Evolutionary conservation across 2,329 filamentous ascomycete genomes (phyloP).

Genomic region (Colletotrichum sp.): DNA sequence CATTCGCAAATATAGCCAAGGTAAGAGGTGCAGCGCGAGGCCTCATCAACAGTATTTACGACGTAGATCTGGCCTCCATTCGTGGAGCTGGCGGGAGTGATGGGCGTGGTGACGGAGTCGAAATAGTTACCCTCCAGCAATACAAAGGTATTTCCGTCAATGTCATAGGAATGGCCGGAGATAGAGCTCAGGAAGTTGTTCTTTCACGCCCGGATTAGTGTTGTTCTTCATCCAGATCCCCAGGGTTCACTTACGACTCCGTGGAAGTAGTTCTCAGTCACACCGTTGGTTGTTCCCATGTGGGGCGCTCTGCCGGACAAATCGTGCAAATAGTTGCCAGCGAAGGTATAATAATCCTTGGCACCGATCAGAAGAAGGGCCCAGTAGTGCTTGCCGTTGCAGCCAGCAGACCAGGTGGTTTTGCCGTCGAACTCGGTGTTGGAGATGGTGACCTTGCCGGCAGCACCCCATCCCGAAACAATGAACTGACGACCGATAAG

Average conservation of each 20-base stretch:
- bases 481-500: conserved; percentile 45
- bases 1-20: conserved; percentile 29
- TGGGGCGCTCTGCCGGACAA: conserved; percentile 11
- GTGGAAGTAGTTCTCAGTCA: conserved; percentile 24
- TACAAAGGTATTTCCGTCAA: conserved; percentile 37
- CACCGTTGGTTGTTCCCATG: conserved; percentile 20
- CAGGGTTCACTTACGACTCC: conserved; percentile 9
- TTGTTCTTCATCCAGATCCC: too few species aligned
- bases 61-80: conserved; percentile 27
- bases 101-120: conserved; percentile 41
- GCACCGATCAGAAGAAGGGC: conserved; percentile 32
- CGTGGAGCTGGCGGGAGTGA: conserved; percentile 31
- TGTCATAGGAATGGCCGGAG: conserved; percentile 54
- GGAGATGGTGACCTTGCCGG: conserved; percentile 36
- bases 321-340: too few species aligned
- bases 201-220: too few species aligned
- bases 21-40: conserved; percentile 14
- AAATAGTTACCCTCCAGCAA: conserved; percentile 40
- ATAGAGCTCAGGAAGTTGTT: rapidly evolving
- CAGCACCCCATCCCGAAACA: conserved; percentile 37
- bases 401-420: conserved; percentile 31
- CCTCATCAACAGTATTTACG: conserved; percentile 29
- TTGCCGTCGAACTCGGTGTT: conserved; percentile 44
- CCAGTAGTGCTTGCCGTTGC: conserved; percentile 37
- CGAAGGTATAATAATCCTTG: conserved; percentile 26